Conservation (phyloP, 2,329 filamentous ascomycete genomes). For the Aspergillus bombycis region DNA sequence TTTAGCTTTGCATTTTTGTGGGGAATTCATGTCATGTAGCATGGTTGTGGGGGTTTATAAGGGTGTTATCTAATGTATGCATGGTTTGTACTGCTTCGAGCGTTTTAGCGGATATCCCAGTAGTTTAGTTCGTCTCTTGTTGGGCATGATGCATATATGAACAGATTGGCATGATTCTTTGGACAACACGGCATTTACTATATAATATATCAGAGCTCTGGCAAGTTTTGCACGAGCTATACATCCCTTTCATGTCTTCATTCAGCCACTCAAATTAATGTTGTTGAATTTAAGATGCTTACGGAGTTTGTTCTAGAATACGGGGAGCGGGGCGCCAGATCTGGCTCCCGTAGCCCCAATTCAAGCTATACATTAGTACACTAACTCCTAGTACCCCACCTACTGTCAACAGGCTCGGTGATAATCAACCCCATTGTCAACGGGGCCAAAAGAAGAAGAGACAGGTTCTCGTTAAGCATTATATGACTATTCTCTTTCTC, state of each 20-base stretch:
- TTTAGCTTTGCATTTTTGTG: constrained; percentile 1
- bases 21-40: constrained; percentile 2
- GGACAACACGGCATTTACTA: background rate
- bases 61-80: constrained; percentile 10
- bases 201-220: background rate
- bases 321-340: background rate
- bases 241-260: background rate
- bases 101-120: constrained; percentile 31
- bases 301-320: background rate
- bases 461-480: too few relatives aligned
- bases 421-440: background rate
- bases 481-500: background rate
- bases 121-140: constrained; percentile 12
- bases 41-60: constrained; percentile 9
- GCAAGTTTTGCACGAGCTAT: background rate
- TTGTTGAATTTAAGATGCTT: background rate
- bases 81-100: constrained; percentile 20
- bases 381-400: too few relatives aligned
- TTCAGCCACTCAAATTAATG: background rate
- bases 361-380: too few relatives aligned
- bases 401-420: background rate
- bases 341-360: background rate
- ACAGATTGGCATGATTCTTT: background rate
- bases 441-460: background rate
- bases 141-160: constrained; percentile 10